Base-by-base conservation (phyloP, 2,329 filamentous ascomycete genomes). In the Fusarium sp. region DNA sequence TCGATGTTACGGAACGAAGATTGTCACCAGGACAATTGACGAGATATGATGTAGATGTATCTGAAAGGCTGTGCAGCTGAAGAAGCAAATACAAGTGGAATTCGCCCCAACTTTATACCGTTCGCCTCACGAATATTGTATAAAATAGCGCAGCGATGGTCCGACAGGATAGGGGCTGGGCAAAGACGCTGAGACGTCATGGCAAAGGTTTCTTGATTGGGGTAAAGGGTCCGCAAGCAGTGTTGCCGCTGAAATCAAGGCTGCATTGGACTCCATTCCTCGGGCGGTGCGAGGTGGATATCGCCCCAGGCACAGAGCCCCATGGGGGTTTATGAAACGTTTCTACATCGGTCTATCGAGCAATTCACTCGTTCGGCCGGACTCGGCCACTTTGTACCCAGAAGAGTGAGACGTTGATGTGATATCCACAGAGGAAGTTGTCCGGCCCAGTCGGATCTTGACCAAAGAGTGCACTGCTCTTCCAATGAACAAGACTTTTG, bases 241-340 rank as follows among this genome's bases (percentile, higher is more conserved):
- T 7, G 17, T 53, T 22, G 49, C 29, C 38, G 52, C 27, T 41
- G 38, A 71, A 70, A 65, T 57, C 69, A 65, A 68, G 69, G 68
- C 53, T 67, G 25, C 42, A 67, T 42, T 49, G 55, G 42, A 33
- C 38, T 14, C 65, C 39, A 35, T 53, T n/a, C 35, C 64, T 29
- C 33, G 22, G 42, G 54, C 53, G 38, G 57, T 62, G 58, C 44
- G 47, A 9, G 14, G 22, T 47, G 59, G 50, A 27, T 38, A 55
- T 55, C 39, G 46, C 52, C 56, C 45, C 20, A 50, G 53, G 41
- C 36, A 47, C 36, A 13, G 31, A 55, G 22, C 60, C 66, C 68
- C 68, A 68, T 71, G 68, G 69, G 69, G 68, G 67, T 52, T 38
- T 15, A 38, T 47, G 66, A 57, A 58, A 50, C 53, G 56, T 58